Percentiles rank a stretch among this genome's conserved stretches.
phyloP scores from a whole-genome alignment of 257 asterid genomes.

The Penstemon newberryi region DNA sequence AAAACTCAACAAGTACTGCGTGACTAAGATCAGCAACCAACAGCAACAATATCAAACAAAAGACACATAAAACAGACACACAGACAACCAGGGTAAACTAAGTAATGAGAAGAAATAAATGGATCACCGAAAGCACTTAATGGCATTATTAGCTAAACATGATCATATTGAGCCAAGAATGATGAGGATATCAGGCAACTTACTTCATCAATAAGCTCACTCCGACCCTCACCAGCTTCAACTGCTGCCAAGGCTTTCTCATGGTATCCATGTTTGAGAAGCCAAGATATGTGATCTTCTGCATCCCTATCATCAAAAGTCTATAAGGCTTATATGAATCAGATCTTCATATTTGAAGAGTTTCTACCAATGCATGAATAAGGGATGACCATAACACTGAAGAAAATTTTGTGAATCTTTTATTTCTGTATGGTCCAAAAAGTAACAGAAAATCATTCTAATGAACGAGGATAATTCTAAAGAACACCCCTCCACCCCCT shows the following conservation, averaged over 20 bases:
- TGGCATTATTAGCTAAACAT: conserved; percentile 20
- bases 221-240: conserved; percentile 93
- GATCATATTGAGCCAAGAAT: conserved; percentile 7
- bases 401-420: conserved; percentile 8
- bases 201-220: conserved; percentile 98
- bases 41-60: not conserved
- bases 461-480: conserved; percentile 6
- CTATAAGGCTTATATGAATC: conserved; percentile 18
- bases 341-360: conserved; percentile 17
- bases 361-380: conserved; percentile 4
- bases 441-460: conserved; percentile 4
- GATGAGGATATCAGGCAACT: conserved; percentile 14
- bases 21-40: not conserved
- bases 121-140: not conserved
- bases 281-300: conserved; percentile 99
- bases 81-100: not conserved
- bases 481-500: conserved; percentile 3
- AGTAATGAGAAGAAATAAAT: conserved; percentile 3
- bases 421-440: not conserved
- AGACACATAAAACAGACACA: not conserved
- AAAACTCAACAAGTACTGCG: not conserved
- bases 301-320: conserved; percentile 69
- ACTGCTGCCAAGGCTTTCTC: conserved; percentile 97
- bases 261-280: conserved; percentile 92
- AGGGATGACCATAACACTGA: conserved; percentile 15